Evolutionary conservation across 108 stramenopile species (phyloP), one percentile per base, ranked within the genome.

Genomic region (Mayamaea pseudoterrestris): DNA sequence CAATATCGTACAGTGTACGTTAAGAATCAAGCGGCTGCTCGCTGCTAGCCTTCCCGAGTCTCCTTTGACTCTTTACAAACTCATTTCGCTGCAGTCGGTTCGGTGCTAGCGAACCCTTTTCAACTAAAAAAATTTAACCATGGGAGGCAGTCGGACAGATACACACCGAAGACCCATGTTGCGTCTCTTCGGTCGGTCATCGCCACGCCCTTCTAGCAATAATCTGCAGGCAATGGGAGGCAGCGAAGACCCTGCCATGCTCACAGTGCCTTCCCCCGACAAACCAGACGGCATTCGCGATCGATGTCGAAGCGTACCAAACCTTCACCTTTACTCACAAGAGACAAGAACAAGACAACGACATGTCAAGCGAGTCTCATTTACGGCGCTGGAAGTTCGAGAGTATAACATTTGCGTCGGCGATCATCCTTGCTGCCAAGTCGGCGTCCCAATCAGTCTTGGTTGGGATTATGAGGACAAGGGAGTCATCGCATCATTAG

Each of bases 391-490:
- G 28, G 53, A 71, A 18, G 64, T 65, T n/a, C 56, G 76, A 20
- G 57, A 68, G 39, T 73, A 55, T 40, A 47, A 35, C 23, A 23
- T 69, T 16, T 56, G 67, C 3, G 54, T 73, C 16, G 76, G 76
- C 17, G 76, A 78, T 55, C 65, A 78, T 44, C 76, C 76, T 12
- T 53, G 55, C 5, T 73, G 71, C 44, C 45, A 58, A 9, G 55
- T 62, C 43, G 76, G 76, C 9, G 41, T 65, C 1, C 69, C 76
- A 6, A 34, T 78, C 14, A 63, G 64, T 16, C 57, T 78, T 20
- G 76, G 50, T 54, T 78, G 76, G 76, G 45, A 63, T 5, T 66
- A 68, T 42, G 39, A 17, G n/a, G 65, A 60, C 43, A 25, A 17
- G 5, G 25, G 9, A n/a, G 35, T 20, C 31, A 30, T 50, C 14